Conservation (phyloP, 257 asterid species). For the Przewalskia tangutica region DNA sequence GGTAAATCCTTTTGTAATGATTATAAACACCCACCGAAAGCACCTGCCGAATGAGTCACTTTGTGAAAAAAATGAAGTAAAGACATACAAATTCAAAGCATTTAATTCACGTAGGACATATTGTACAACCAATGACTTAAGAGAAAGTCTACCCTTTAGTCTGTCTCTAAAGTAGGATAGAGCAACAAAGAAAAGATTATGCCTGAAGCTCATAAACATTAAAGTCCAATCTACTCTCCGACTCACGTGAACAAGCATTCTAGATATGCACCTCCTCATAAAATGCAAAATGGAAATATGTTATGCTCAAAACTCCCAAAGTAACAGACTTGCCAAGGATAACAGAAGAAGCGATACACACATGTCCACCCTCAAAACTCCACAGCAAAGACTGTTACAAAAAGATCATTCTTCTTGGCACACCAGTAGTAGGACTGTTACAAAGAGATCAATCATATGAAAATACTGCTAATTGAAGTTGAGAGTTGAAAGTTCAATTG, state of each 20-base stretch:
- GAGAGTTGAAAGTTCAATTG: background rate
- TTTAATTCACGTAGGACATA: background rate
- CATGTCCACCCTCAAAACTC: background rate
- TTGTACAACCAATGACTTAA: background rate
- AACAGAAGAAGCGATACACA: background rate
- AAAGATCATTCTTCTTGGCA: too few relatives aligned
- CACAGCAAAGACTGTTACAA: background rate
- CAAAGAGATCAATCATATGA: background rate
- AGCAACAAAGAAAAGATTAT: background rate
- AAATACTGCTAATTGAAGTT: background rate
- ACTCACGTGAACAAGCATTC: background rate
- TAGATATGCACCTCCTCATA: constrained; percentile 1
- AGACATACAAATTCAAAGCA: background rate
- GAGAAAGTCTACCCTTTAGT: background rate
- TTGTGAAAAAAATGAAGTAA: background rate
- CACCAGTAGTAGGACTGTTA: background rate
- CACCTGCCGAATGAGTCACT: constrained; percentile 43
- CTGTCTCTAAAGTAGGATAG: background rate
- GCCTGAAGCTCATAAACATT: background rate
- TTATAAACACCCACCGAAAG: constrained; percentile 87
- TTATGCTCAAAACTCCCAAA: background rate
- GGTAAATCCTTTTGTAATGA: constrained; percentile 81
- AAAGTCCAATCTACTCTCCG: background rate
- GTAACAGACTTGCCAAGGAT: background rate
- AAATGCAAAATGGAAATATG: background rate